Percentiles rank a stretch among this genome's conserved stretches.
Evolutionary conservation across 768 basidiomycete genomes (phyloP).

Genomic region (Suillus paluster): DNA sequence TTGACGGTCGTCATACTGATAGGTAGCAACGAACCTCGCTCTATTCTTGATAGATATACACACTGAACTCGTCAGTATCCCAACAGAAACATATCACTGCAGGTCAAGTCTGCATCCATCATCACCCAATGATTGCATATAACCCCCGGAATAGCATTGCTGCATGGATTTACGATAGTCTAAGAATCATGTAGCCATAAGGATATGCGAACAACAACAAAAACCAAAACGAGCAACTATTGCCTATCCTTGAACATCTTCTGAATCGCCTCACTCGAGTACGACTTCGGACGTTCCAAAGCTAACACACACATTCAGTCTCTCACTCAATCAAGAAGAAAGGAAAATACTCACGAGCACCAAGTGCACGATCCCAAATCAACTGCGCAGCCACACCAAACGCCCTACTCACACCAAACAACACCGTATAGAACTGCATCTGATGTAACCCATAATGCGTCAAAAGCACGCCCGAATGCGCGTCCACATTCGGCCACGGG

Average conservation of each 20-base stretch:
- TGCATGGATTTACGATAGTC: conserved; percentile 4
- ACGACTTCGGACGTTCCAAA: conserved; percentile 91
- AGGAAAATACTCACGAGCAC: conserved; percentile 68
- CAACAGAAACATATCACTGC: too few relatives aligned
- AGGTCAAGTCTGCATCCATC: too few relatives aligned
- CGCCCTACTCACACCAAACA: conserved; percentile 96
- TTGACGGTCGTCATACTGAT: too few relatives aligned
- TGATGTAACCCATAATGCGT: conserved; percentile 86
- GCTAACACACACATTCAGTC: conserved; percentile 42
- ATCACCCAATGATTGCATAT: too few relatives aligned
- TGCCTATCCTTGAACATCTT: conserved; percentile 67
- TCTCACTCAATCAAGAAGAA: not conserved
- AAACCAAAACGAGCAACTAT: not conserved
- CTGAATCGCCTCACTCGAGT: conserved; percentile 79
- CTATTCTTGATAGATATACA: too few relatives aligned
- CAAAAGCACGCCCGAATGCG: conserved; percentile 90
- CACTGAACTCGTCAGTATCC: too few relatives aligned
- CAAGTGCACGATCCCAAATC: conserved; percentile 92
- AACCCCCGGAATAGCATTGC: not conserved
- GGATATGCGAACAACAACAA: conserved; percentile 1
- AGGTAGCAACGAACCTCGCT: too few relatives aligned
- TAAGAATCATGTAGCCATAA: conserved; percentile 4
- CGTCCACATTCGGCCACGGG: conserved; percentile 97
- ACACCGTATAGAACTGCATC: conserved; percentile 97
- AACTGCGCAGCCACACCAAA: conserved; percentile 89